phyloP scores from a whole-genome alignment of 2,329 filamentous ascomycete species.

The Apiospora arundinis region DNA sequence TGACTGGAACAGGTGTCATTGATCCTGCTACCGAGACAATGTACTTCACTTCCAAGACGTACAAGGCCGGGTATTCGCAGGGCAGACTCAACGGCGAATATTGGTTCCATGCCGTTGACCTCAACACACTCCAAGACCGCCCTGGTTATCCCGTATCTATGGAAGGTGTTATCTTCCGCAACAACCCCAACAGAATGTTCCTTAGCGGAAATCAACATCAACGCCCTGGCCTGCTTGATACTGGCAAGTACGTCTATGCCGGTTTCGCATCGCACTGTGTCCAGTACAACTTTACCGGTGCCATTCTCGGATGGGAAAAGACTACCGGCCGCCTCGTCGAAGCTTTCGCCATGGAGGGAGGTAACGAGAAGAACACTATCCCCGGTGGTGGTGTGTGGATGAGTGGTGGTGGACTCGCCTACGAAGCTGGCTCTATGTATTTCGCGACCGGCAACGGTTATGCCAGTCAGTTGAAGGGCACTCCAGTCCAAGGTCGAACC shows the following conservation, averaged over 20 bases:
- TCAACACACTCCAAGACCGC: slow-evolving; percentile 49
- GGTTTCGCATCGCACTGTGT: slow-evolving; percentile 59
- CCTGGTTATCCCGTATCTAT: slow-evolving; percentile 49
- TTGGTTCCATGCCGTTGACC: slow-evolving; percentile 52
- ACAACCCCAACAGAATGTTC: slow-evolving; percentile 53
- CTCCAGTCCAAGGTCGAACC: slow-evolving; percentile 50
- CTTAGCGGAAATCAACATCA: slow-evolving; percentile 55
- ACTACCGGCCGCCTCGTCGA: slow-evolving; percentile 51
- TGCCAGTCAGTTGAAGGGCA: slow-evolving; percentile 50
- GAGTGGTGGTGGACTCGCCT: slow-evolving; percentile 54
- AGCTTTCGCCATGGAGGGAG: slow-evolving; percentile 50
- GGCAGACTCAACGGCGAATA: slow-evolving; percentile 50
- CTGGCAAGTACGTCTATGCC: slow-evolving; percentile 54
- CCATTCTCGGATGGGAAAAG: slow-evolving; percentile 55
- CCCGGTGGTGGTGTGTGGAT: slow-evolving; percentile 55
- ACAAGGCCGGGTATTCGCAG: slow-evolving; percentile 44
- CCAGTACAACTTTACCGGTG: slow-evolving; percentile 57
- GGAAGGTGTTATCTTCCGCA: slow-evolving; percentile 50
- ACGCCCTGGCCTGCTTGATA: slow-evolving; percentile 52
- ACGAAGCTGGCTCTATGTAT: slow-evolving; percentile 53
- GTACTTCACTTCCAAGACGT: slow-evolving; percentile 57
- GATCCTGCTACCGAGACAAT: slow-evolving; percentile 56
- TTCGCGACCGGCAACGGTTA: slow-evolving; percentile 56
- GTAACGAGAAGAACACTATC: slow-evolving; percentile 46
- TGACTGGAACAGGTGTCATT: slow-evolving; percentile 57